These are phyloP conservation scores for Dalbergia oliveri DNA, from an alignment of 306 rosid genomes.

Conservation along the genomic window DNA sequence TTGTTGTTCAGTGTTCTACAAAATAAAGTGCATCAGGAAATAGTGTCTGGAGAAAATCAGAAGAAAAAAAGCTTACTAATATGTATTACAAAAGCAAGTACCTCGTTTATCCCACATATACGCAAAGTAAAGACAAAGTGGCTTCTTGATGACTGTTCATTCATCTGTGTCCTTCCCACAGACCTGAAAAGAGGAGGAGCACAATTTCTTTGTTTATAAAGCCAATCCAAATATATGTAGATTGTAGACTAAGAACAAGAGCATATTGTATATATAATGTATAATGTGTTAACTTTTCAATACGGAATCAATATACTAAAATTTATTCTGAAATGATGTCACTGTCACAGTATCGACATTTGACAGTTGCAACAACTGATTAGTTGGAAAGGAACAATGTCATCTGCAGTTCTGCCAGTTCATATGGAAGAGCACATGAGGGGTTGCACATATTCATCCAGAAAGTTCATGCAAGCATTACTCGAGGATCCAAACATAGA, in stretches of 20 bases:
- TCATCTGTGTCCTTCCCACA: conserved; percentile 96
- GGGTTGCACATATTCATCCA: conserved; percentile 19
- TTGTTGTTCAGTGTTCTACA: conserved; percentile 90
- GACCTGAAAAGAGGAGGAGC: conserved; percentile 64
- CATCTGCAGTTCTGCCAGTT: conserved; percentile 25
- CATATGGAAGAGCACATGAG: neutral
- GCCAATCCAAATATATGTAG: no score
- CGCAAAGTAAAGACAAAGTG: conserved; percentile 95
- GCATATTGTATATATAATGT: no score
- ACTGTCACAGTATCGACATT: neutral
- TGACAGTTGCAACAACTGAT: neutral
- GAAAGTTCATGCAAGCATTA: conserved; percentile 27
- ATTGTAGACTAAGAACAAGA: no score
- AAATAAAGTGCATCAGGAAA: conserved; percentile 33
- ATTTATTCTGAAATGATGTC: conserved; percentile 1
- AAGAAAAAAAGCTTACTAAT: neutral
- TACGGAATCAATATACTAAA: neutral
- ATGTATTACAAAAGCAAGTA: conserved; percentile 28
- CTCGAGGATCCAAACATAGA: conserved; percentile 10
- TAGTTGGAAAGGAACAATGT: conserved; percentile 21
- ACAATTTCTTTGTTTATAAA: conserved; percentile 18
- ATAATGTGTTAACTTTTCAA: conserved; percentile 2
- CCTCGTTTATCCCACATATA: conserved; percentile 89
- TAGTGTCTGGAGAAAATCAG: conserved; percentile 20
- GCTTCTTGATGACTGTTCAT: conserved; percentile 97